These are phyloP conservation scores for Hymenoscyphus occultus DNA, from an alignment of 2,329 filamentous ascomycete species.

Conservation along the genomic window DNA sequence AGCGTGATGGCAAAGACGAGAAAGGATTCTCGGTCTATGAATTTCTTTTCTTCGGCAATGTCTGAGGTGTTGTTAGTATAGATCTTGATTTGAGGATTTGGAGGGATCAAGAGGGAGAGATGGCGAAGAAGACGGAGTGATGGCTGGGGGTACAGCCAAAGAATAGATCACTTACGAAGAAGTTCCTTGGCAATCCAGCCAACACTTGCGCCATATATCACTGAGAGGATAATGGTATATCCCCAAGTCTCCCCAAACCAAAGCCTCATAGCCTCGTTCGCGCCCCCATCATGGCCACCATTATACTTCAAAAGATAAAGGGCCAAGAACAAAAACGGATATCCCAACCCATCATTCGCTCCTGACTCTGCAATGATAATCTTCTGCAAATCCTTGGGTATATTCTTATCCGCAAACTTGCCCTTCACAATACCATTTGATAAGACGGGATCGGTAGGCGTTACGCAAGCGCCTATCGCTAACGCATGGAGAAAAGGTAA, in stretches of 20 bases:
- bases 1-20: slow-evolving; percentile 68
- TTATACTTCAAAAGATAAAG: slow-evolving; percentile 79
- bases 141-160: neutral
- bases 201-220: slow-evolving; percentile 72
- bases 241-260: slow-evolving; percentile 87
- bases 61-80: neutral
- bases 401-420: slow-evolving; percentile 87
- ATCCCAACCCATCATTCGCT: slow-evolving; percentile 78
- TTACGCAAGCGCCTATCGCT: slow-evolving; percentile 81
- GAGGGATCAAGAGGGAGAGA: neutral
- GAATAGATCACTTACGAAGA: slow-evolving; percentile 60
- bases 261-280: slow-evolving; percentile 63
- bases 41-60: slow-evolving; percentile 69
- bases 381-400: slow-evolving; percentile 76
- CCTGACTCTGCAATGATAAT: slow-evolving; percentile 80
- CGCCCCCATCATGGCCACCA: slow-evolving; percentile 57
- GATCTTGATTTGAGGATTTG: neutral
- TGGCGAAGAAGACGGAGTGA: too few relatives aligned
- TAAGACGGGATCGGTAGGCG: slow-evolving; percentile 84
- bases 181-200: slow-evolving; percentile 81
- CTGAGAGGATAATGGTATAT: slow-evolving; percentile 76
- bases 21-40: slow-evolving; percentile 45
- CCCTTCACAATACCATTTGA: slow-evolving; percentile 91
- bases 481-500: slow-evolving; percentile 75
- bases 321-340: slow-evolving; percentile 83